Base-by-base conservation (phyloP, 2,329 filamentous ascomycete genomes). In the Fusarium algeriense region DNA sequence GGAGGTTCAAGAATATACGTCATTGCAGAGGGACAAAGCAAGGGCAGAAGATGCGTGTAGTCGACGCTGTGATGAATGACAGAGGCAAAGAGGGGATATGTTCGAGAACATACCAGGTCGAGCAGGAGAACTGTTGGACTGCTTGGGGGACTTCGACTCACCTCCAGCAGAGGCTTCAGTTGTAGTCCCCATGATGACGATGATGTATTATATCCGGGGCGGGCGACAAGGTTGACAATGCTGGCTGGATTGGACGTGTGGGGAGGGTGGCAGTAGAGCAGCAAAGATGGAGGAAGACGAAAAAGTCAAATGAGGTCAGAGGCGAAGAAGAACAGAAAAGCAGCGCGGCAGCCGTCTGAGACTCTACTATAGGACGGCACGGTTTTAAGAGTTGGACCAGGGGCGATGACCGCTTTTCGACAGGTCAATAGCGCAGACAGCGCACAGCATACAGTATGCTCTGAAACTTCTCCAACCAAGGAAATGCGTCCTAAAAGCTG, bases 71-170 rank as follows among this genome's bases (percentile, higher is more conserved):
- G 40, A 35, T 58, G 26, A 26, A 48, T 8, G 37, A 40, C 20
- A 41, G 52, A 32, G 48, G 45, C 54, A 38, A 49, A 41, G 59
- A 60, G 60, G 67, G 60, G 44, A 66, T 46, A 66, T 46, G 49
- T 60, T 50, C 43, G 58, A 59, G 61, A 59, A 60, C 84, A 80
- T 78, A 86, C 85, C 84, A 83, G 80, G 79, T 62, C 79, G 79
- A 49, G 80, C 78, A 74, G 83, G 80, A 62, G 82, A 81, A 54
- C 81, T 83, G 78, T 78, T 83, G 69, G 82, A 78, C 64, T 81
- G 82, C 77, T 84, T 84, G 72, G 85, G 85, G 74, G 85, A 86
- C 80, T 85, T 85, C 70, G 84, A 83, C 76, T 82, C 80, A 80
- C 80, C 82, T 78, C 80, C 75, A 68, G 77, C 78, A 70, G 80